Conservation (phyloP, 805 yeast species). For the Wickerhamomyces silvicola region DNA sequence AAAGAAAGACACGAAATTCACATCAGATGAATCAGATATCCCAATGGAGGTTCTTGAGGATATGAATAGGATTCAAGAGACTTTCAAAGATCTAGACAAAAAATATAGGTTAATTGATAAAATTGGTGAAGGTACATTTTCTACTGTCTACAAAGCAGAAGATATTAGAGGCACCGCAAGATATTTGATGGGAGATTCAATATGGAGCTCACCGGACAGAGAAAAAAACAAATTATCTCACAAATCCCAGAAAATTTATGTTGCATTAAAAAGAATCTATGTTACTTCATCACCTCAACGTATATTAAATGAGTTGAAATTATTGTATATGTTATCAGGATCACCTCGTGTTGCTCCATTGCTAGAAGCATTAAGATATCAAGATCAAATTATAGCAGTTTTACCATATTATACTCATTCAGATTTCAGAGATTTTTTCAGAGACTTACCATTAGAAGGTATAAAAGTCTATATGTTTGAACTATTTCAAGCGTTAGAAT, state of each 20-base stretch:
- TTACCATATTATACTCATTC: slow-evolving; percentile 87
- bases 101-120: slow-evolving; percentile 30
- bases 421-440: slow-evolving; percentile 81
- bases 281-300: slow-evolving; percentile 94
- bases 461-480: slow-evolving; percentile 77
- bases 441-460: slow-evolving; percentile 73
- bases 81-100: slow-evolving; percentile 43
- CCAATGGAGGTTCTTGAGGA: slow-evolving; percentile 51
- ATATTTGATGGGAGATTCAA: slow-evolving; percentile 28
- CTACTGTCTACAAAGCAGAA: slow-evolving; percentile 72
- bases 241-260: slow-evolving; percentile 32
- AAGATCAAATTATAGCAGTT: slow-evolving; percentile 91
- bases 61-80: slow-evolving; percentile 44
- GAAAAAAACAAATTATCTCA: slow-evolving; percentile 26
- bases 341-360: slow-evolving; percentile 79
- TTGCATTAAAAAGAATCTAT: slow-evolving; percentile 88
- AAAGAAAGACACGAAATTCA: slow-evolving; percentile 10
- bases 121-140: slow-evolving; percentile 87
- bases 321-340: slow-evolving; percentile 63
- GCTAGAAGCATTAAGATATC: slow-evolving; percentile 77
- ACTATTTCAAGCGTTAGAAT: slow-evolving; percentile 63
- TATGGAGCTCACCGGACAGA: slow-evolving; percentile 30
- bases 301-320: slow-evolving; percentile 78
- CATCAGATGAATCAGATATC: slow-evolving; percentile 37
- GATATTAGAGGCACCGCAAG: slow-evolving; percentile 32